These are phyloP conservation scores for Calocera viscosa DNA, from an alignment of 768 basidiomycete genomes.

Conservation along the genomic window DNA sequence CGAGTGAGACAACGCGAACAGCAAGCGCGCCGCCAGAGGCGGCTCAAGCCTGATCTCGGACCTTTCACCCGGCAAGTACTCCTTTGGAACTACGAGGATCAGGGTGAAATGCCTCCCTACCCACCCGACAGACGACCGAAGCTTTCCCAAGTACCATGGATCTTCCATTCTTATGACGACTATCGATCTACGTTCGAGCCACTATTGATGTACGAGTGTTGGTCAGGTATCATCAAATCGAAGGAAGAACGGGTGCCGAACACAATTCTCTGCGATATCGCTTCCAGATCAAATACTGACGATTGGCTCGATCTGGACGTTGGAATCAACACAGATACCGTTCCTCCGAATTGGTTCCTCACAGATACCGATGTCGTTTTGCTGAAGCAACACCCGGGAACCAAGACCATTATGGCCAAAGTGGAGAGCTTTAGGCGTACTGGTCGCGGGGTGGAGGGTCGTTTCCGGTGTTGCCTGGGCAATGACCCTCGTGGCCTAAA, in stretches of 20 bases:
- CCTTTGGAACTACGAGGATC: conserved; percentile 74
- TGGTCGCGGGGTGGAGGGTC: conserved; percentile 41
- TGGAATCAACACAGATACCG: conserved; percentile 38
- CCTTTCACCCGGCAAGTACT: conserved; percentile 64
- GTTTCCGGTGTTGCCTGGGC: conserved; percentile 42
- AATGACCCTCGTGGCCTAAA: conserved; percentile 31
- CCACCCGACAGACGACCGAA: conserved; percentile 26
- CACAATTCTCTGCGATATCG: conserved; percentile 49
- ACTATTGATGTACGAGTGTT: conserved; percentile 74
- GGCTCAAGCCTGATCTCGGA: conserved; percentile 73
- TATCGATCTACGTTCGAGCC: conserved; percentile 74
- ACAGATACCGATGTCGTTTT: conserved; percentile 79
- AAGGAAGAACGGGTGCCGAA: conserved; percentile 49
- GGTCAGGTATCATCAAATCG: conserved; percentile 72
- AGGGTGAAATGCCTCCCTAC: conserved; percentile 47
- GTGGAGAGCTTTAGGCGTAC: conserved; percentile 37
- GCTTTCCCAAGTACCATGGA: conserved; percentile 43
- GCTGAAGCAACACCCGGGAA: conserved; percentile 45
- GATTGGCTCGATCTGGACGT: conserved; percentile 75
- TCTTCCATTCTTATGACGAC: conserved; percentile 49
- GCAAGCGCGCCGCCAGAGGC: conserved; percentile 47
- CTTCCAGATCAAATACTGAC: conserved; percentile 57
- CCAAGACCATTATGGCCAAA: conserved; percentile 58
- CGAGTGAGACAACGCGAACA: conserved; percentile 47
- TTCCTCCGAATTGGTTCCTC: conserved; percentile 61